Conservation (phyloP, 1,284 basidiomycete species). For the Trichosporon faecale region DNA sequence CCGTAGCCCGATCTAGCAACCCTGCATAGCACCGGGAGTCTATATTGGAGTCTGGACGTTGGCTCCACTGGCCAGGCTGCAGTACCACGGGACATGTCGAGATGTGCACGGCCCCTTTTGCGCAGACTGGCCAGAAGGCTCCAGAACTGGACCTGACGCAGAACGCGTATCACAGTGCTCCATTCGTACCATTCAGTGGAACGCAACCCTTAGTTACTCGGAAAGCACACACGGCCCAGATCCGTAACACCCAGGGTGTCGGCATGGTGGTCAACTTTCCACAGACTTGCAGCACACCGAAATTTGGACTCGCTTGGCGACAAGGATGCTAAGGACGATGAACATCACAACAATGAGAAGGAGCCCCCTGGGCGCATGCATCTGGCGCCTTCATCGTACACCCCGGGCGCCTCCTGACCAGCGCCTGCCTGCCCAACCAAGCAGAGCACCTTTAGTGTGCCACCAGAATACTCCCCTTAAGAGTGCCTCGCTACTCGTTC, state of each 20-base stretch:
- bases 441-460: no score
- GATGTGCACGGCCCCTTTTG: neutral
- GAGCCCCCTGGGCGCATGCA: no score
- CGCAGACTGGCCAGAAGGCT: neutral
- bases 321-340: neutral
- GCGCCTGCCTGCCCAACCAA: no score
- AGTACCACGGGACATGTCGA: neutral
- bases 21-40: no score
- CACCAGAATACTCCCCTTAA: no score
- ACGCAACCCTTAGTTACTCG: neutral
- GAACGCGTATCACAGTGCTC: neutral
- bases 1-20: no score
- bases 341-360: neutral
- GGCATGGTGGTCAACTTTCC: neutral
- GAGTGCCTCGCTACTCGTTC: no score
- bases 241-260: neutral
- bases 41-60: neutral
- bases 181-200: neutral
- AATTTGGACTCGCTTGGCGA: neutral
- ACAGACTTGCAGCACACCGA: neutral
- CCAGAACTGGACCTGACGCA: neutral
- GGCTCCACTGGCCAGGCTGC: neutral
- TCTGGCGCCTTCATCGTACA: no score
- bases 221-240: neutral
- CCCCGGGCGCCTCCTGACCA: no score